A percentile compares a stretch with the other conserved stretches of the same genome.
Conservation (phyloP, 345 rosid species). For the Lepidium didymum region DNA sequence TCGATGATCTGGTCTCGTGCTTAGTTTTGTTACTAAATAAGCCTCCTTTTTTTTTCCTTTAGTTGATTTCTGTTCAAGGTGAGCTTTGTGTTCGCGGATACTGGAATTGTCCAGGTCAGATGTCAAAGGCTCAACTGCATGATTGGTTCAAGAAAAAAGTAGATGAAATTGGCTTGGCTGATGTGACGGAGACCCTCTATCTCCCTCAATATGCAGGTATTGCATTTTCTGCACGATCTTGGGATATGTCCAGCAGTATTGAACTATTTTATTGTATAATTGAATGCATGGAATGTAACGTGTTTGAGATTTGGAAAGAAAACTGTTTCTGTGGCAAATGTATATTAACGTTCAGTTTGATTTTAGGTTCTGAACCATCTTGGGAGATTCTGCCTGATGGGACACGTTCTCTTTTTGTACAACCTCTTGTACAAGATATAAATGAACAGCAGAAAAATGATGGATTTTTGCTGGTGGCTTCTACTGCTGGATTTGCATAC, state of each 20-base stretch:
- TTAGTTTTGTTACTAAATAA: not conserved
- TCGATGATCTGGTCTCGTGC: not conserved
- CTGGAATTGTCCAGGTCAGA: constrained; percentile 57
- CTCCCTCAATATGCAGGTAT: constrained; percentile 66
- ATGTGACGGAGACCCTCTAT: constrained; percentile 62
- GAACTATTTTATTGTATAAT: not conserved
- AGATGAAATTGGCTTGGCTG: constrained; percentile 51
- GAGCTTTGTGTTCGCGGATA: constrained; percentile 80
- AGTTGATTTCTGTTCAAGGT: constrained; percentile 57
- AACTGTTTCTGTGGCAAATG: not conserved
- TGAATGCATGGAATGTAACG: not conserved
- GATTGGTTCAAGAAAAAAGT: constrained; percentile 59
- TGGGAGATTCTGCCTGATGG: constrained; percentile 62
- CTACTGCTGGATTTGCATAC: constrained; percentile 68
- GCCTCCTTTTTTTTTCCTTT: constrained; percentile 5
- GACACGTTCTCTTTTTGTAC: constrained; percentile 57
- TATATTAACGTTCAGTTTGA: not conserved
- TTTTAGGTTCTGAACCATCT: constrained; percentile 46
- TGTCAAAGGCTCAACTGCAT: constrained; percentile 36
- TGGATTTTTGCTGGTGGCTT: constrained; percentile 70
- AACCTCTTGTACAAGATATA: constrained; percentile 38
- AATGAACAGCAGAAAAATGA: constrained; percentile 25
- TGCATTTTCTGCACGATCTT: not conserved
- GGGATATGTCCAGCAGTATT: not conserved
- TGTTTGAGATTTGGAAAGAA: not conserved